Evolutionary conservation across 139 green algal genomes (phyloP), one percentile per base, ranked within the genome.

Genomic region (Tetraselmis striata): DNA sequence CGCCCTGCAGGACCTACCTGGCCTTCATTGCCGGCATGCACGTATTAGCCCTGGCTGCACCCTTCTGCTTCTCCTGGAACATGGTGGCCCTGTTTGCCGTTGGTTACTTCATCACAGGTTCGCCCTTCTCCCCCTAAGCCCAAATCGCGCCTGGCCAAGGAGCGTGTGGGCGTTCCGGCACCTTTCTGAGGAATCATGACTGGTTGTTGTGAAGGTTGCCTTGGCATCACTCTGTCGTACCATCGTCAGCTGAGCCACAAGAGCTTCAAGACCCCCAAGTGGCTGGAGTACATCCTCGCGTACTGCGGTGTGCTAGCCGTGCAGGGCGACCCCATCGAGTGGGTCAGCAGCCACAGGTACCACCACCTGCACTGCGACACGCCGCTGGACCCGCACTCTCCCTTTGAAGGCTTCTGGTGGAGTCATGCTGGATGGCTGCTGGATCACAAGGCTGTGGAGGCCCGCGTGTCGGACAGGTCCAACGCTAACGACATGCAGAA

Each of bases 51-150:
- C 86, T 92, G 1, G 74, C 89, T 1, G 95, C 95, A 0, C 95
- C 94, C 32, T 88, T 93, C 76, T 97, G 92, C 5, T 97, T 95
- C 87, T 94, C 89, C 77, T 94, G 86, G 90, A 31, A 83, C 25
- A 98, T 96, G 87, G 80, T 98, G 22, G 89, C 67, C 26, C 86
- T 95, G 59, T 98, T 97, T 83, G 79, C 93, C 27, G 89, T n/a
- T 30, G 90, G 85, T 28, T 99, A 98, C 91, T 95, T 99, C 59
- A 85, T 99, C 31, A 98, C 94, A 26, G 95, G 96, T 27, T 25
- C 45, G 45, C 45, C 18, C 45, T 25, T 18, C 45, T 18, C 45
- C 45, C 18, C 45, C 11, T 67, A 67, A n/a, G n/a, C n/a, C n/a
- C n/a, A n/a, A n/a, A n/a, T n/a, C n/a, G n/a, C n/a, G n/a, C n/a